Evolutionary conservation across 2,329 filamentous ascomycete species (phyloP).

Genomic region (Pyrenophora tritici-repentis): DNA sequence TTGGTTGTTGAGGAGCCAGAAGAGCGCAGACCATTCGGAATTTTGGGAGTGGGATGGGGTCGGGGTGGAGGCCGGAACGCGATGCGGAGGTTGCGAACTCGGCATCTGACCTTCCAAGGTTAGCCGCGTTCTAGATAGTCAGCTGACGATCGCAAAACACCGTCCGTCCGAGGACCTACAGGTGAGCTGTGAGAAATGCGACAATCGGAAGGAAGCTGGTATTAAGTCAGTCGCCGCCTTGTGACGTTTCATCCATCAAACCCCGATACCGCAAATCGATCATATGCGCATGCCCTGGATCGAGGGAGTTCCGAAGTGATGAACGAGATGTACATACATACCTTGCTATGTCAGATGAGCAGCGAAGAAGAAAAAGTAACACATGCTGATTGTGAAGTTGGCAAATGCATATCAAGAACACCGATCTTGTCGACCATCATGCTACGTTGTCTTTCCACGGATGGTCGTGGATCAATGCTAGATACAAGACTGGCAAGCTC

Average conservation of each 20-base stretch:
- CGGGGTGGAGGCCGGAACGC: conserved; percentile 8
- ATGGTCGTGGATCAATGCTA: too few species aligned
- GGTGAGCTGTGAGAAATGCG: background rate
- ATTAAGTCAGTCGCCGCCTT: too few species aligned
- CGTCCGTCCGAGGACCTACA: background rate
- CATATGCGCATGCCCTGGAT: background rate
- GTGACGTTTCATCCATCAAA: too few species aligned
- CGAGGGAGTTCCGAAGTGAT: background rate
- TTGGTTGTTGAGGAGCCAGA: conserved; percentile 11
- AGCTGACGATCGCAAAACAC: conserved; percentile 1
- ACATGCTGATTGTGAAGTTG: too few species aligned
- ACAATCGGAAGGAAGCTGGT: too few species aligned
- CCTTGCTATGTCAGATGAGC: background rate
- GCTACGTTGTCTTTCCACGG: too few species aligned
- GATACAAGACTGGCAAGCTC: too few species aligned
- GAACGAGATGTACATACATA: background rate
- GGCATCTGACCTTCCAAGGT: conserved; percentile 1
- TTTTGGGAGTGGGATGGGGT: conserved; percentile 7
- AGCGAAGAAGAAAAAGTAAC: background rate
- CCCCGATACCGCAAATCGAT: background rate
- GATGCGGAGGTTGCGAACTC: conserved; percentile 8
- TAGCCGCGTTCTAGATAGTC: background rate
- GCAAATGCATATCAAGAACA: too few species aligned
- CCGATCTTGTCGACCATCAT: too few species aligned
- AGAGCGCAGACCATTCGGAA: conserved; percentile 6